These are phyloP conservation scores for Apiotrichum gracile DNA, from an alignment of 1,284 basidiomycete genomes.

Conservation along the genomic window DNA sequence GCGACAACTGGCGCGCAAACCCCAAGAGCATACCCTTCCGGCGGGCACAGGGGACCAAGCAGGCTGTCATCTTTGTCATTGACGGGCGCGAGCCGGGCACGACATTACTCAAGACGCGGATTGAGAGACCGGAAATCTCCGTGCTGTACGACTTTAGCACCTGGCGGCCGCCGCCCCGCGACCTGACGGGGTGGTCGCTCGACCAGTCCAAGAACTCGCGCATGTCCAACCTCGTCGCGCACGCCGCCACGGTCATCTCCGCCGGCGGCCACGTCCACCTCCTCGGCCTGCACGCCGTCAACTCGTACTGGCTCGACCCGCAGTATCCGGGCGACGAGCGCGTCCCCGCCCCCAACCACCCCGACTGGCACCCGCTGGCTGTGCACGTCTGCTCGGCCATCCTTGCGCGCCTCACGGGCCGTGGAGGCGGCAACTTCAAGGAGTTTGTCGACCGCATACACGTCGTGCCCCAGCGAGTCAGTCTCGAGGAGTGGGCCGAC, in stretches of 20 bases:
- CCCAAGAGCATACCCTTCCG: too few relatives aligned
- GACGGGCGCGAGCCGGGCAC: neutral
- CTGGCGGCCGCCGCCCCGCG: neutral
- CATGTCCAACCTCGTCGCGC: neutral
- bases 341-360: neutral
- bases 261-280: neutral
- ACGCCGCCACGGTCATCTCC: neutral
- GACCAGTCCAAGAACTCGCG: neutral
- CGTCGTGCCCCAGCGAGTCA: neutral
- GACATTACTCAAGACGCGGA: neutral
- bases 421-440: neutral
- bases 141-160: neutral
- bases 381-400: neutral
- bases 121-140: neutral
- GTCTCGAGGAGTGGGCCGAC: neutral
- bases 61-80: neutral
- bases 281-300: neutral
- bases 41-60: neutral
- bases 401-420: neutral
- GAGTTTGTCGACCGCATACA: neutral
- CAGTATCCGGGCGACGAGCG: neutral
- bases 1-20: constrained; percentile 1
- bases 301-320: neutral
- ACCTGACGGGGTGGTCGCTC: neutral
- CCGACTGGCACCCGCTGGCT: neutral